Conservation (phyloP, 495 filamentous ascomycete genomes). For the Niebla homalea region DNA sequence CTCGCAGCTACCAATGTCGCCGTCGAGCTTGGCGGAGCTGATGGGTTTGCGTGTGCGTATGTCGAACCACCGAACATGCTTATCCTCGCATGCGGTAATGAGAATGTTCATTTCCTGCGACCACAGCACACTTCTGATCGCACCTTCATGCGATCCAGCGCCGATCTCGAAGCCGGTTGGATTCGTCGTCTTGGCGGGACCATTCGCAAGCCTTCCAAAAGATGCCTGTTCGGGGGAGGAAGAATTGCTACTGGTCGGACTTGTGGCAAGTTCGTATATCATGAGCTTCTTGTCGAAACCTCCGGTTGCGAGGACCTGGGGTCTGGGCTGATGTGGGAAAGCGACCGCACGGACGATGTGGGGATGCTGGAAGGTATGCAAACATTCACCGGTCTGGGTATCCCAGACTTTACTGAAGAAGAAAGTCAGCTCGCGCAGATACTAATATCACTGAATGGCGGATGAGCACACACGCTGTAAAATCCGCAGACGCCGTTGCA, state of each 20-base stretch:
- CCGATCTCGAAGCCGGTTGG: slow-evolving; percentile 72
- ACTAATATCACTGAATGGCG: not conserved
- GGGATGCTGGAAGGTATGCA: slow-evolving; percentile 75
- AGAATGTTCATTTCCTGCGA: slow-evolving; percentile 71
- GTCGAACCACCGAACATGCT: slow-evolving; percentile 90
- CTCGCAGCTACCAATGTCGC: slow-evolving; percentile 82
- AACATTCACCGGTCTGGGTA: slow-evolving; percentile 80
- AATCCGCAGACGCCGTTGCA: slow-evolving; percentile 88
- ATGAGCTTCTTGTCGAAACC: slow-evolving; percentile 93
- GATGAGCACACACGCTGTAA: slow-evolving; percentile 59
- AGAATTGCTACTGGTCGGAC: slow-evolving; percentile 26
- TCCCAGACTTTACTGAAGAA: slow-evolving; percentile 79
- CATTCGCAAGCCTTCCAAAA: slow-evolving; percentile 8
- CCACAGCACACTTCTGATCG: slow-evolving; percentile 94
- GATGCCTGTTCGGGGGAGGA: slow-evolving; percentile 22
- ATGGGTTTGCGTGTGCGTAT: slow-evolving; percentile 58
- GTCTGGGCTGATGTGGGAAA: slow-evolving; percentile 62
- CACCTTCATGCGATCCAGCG: slow-evolving; percentile 62
- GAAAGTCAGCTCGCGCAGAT: not conserved
- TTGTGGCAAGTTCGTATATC: slow-evolving; percentile 68
- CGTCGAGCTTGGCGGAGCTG: slow-evolving; percentile 59
- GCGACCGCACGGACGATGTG: slow-evolving; percentile 92
- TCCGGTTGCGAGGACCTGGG: slow-evolving; percentile 75
- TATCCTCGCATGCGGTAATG: slow-evolving; percentile 80
- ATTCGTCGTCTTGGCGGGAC: slow-evolving; percentile 25